Evolutionary conservation across 2,329 filamentous ascomycete species (phyloP).

Genomic region (Aureobasidium namibiae): DNA sequence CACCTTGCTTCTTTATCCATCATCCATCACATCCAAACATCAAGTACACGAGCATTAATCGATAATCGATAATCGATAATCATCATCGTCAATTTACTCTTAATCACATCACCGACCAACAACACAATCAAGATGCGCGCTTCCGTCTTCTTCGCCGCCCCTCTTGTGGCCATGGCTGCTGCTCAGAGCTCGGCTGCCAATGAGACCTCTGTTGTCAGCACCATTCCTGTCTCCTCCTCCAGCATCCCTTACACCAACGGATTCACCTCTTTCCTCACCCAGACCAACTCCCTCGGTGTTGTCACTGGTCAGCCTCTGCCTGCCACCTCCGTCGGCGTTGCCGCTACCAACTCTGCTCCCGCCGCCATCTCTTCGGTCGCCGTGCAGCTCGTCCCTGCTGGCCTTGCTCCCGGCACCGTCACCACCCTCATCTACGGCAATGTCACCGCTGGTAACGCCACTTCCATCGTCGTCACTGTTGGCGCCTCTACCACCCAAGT

Average conservation of each 20-base stretch:
- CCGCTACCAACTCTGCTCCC: constrained; percentile 28
- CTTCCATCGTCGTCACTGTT: constrained; percentile 25
- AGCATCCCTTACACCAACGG: constrained; percentile 26
- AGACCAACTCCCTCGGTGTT: constrained; percentile 43
- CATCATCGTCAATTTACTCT: neutral
- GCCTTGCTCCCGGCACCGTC: constrained; percentile 26
- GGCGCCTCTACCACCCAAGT: constrained; percentile 23
- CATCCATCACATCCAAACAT: neutral
- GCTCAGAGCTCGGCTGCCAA: constrained; percentile 25
- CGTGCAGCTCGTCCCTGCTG: constrained; percentile 35
- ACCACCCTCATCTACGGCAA: constrained; percentile 20
- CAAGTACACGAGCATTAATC: neutral
- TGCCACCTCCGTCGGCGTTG: constrained; percentile 31
- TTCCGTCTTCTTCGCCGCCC: constrained; percentile 35
- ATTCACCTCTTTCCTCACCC: constrained; percentile 35
- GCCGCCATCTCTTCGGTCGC: constrained; percentile 26
- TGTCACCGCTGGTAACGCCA: constrained; percentile 23
- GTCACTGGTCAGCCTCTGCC: constrained; percentile 36
- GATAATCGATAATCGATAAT: too few species aligned
- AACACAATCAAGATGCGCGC: constrained; percentile 37
- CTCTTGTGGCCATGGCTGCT: constrained; percentile 35
- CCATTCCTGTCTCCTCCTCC: constrained; percentile 17
- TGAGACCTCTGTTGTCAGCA: constrained; percentile 10
- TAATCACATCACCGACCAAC: neutral
- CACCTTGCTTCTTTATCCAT: neutral